Conservation (phyloP, 1,139 yeast species). For the Pichia sp. region DNA sequence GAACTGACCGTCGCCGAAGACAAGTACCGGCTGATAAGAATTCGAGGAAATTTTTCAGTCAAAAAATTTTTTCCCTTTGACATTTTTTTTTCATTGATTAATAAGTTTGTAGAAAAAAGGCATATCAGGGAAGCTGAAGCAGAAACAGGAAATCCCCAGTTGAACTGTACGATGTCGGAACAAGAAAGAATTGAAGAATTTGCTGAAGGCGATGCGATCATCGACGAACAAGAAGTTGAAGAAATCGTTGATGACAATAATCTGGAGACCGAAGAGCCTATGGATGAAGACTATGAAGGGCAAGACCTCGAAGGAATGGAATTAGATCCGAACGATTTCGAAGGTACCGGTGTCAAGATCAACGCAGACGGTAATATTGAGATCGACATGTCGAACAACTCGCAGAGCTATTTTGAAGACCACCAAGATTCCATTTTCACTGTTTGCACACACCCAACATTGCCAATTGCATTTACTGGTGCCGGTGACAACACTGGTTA, state of each 20-base stretch:
- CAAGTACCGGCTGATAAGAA: no score
- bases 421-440: conserved; percentile 82
- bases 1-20: no score
- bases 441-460: conserved; percentile 67
- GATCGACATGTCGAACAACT: conserved; percentile 79
- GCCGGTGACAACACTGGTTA: conserved; percentile 88
- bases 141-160: neutral
- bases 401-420: conserved; percentile 79
- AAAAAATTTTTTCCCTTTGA: neutral
- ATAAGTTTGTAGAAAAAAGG: neutral
- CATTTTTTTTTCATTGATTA: neutral
- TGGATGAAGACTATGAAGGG: conserved; percentile 33
- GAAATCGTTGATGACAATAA: conserved; percentile 42
- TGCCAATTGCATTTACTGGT: conserved; percentile 61
- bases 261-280: conserved; percentile 21
- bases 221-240: conserved; percentile 50
- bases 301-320: conserved; percentile 32
- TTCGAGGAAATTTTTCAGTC: neutral
- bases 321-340: conserved; percentile 18
- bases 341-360: conserved; percentile 27
- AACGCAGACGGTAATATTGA: conserved; percentile 35
- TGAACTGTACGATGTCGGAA: neutral
- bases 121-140: neutral
- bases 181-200: conserved; percentile 4
- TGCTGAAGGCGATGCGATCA: conserved; percentile 42